Evolutionary conservation across 1,284 basidiomycete genomes (phyloP).

Genomic region (Hemileia vastatrix): DNA sequence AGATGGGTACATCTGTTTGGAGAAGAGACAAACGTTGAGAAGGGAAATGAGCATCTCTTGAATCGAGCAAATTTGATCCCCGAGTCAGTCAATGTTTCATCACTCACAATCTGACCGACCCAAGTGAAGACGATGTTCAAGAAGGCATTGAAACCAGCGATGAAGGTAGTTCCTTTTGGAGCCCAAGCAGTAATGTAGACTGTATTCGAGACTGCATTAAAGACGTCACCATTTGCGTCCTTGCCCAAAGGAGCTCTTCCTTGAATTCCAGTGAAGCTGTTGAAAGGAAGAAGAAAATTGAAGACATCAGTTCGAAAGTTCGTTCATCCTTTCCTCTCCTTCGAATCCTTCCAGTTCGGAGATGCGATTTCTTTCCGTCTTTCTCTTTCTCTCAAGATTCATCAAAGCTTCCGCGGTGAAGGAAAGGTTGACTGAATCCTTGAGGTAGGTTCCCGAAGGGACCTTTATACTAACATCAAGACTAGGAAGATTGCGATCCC

Average conservation of each 20-base stretch:
- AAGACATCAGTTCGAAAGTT: neutral
- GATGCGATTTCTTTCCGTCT: too few species aligned
- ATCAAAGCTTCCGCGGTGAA: too few species aligned
- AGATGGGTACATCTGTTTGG: constrained; percentile 42
- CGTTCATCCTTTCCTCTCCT: too few species aligned
- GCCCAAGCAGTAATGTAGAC: constrained; percentile 33
- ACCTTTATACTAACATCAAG: too few species aligned
- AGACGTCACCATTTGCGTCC: neutral
- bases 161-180: constrained; percentile 56
- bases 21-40: too few species aligned
- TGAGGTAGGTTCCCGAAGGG: too few species aligned
- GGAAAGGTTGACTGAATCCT: too few species aligned
- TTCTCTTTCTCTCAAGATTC: too few species aligned
- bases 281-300: neutral
- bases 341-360: too few species aligned
- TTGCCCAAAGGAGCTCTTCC: constrained; percentile 24
- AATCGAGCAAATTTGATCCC: constrained; percentile 28
- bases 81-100: constrained; percentile 46
- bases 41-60: too few species aligned
- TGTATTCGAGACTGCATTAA: constrained; percentile 17
- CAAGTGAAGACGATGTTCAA: constrained; percentile 53
- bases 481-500: too few species aligned
- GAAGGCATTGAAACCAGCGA: constrained; percentile 49
- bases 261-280: constrained; percentile 30
- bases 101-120: constrained; percentile 55